Conservation (phyloP, 768 basidiomycete species). For the Wakefieldia striispora region DNA sequence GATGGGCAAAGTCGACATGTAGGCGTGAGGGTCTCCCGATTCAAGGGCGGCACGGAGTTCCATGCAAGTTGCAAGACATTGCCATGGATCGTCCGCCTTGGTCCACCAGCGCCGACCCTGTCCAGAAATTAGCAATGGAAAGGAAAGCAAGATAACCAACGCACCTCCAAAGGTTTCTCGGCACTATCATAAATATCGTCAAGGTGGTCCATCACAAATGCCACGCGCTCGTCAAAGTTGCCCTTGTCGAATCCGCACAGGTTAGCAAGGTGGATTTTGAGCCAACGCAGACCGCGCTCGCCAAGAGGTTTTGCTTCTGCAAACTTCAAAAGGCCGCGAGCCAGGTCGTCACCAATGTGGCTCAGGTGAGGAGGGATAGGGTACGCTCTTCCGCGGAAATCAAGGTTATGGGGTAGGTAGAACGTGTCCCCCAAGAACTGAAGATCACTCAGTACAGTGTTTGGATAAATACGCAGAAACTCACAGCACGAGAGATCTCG, state of each 20-base stretch:
- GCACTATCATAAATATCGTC: slow-evolving; percentile 83
- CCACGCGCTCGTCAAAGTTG: slow-evolving; percentile 87
- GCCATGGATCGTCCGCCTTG: slow-evolving; percentile 94
- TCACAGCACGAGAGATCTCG: slow-evolving; percentile 88
- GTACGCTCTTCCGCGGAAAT: slow-evolving; percentile 97
- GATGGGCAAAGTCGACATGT: slow-evolving; percentile 73
- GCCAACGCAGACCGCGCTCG: slow-evolving; percentile 83
- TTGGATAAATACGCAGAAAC: slow-evolving; percentile 26
- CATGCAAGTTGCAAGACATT: slow-evolving; percentile 89
- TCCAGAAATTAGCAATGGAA: slow-evolving; percentile 1
- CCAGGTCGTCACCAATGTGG: slow-evolving; percentile 94
- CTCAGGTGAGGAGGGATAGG: slow-evolving; percentile 94
- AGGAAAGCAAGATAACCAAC: slow-evolving; percentile 21
- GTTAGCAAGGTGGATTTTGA: slow-evolving; percentile 94
- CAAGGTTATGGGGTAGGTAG: slow-evolving; percentile 94
- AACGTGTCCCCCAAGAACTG: slow-evolving; percentile 86
- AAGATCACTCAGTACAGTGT: neutral
- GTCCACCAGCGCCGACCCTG: slow-evolving; percentile 87
- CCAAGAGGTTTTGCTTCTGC: slow-evolving; percentile 78
- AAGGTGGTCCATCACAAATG: slow-evolving; percentile 69
- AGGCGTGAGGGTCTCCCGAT: slow-evolving; percentile 57
- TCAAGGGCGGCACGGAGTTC: slow-evolving; percentile 82
- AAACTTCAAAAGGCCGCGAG: slow-evolving; percentile 83
- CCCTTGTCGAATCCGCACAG: slow-evolving; percentile 94
- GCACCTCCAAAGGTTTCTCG: slow-evolving; percentile 69